phyloP scores from a whole-genome alignment of 805 yeast species.

The Candida xyloterini region DNA sequence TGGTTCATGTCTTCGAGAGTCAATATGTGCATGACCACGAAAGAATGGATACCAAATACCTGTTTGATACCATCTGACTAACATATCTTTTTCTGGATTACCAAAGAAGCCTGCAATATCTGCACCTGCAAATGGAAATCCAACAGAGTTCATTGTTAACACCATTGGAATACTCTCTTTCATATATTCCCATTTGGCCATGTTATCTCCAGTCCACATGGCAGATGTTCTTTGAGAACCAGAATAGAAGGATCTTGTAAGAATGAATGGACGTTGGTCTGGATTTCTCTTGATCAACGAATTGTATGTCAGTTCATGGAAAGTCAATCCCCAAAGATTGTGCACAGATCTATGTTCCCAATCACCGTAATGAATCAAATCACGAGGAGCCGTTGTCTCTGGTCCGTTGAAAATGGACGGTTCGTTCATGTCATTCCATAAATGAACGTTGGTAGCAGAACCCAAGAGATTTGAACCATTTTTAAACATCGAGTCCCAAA shows the following conservation, averaged over 20 bases:
- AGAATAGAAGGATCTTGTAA: constrained; percentile 82
- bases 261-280: constrained; percentile 73
- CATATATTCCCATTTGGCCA: constrained; percentile 88
- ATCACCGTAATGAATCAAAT: constrained; percentile 69
- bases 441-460: constrained; percentile 59
- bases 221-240: constrained; percentile 93
- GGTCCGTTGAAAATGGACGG: constrained; percentile 95
- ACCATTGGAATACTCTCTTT: constrained; percentile 82
- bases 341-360: constrained; percentile 93
- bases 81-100: constrained; percentile 75
- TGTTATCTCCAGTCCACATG: constrained; percentile 98
- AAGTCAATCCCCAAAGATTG: constrained; percentile 76
- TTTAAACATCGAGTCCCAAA: constrained; percentile 56
- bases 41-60: constrained; percentile 97
- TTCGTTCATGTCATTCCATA: constrained; percentile 99
- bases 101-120: constrained; percentile 98
- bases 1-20: constrained; percentile 89
- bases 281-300: constrained; percentile 54
- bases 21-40: constrained; percentile 95
- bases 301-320: constrained; percentile 74
- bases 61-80: constrained; percentile 92
- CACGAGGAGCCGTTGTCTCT: constrained; percentile 86
- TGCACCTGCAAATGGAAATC: constrained; percentile 92
- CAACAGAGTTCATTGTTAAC: constrained; percentile 73
- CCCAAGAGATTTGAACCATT: constrained; percentile 46